Percentiles rank a stretch among this genome's conserved stretches.
phyloP scores from a whole-genome alignment of 176 grass and related monocot species.

The Eleusine indica region DNA sequence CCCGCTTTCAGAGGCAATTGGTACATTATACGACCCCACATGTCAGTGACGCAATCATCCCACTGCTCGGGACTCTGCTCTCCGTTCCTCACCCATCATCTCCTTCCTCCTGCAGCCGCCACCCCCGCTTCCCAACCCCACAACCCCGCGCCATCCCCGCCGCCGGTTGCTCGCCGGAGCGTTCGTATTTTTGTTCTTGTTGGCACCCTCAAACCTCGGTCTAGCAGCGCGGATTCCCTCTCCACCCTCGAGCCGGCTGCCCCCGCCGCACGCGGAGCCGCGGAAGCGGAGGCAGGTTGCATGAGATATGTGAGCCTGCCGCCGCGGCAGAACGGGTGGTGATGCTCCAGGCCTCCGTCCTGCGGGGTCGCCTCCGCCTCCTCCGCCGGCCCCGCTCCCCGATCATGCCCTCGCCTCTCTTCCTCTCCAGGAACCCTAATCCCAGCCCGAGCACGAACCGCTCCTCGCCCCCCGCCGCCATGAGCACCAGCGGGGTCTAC shows the following conservation, averaged over 20 bases:
- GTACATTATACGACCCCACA: constrained; percentile 5
- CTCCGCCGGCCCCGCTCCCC: constrained; percentile 43
- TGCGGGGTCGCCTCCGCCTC: constrained; percentile 55
- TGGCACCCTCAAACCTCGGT: neutral
- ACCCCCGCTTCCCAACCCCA: neutral
- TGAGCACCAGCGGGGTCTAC: constrained; percentile 63
- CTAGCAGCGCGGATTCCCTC: neutral
- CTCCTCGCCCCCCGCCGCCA: constrained; percentile 28
- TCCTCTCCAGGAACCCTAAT: constrained; percentile 62
- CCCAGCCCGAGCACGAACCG: constrained; percentile 2
- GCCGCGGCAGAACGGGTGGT: constrained; percentile 43
- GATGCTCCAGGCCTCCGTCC: constrained; percentile 65
- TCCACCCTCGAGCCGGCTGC: neutral
- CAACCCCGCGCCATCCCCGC: neutral
- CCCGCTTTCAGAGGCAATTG: neutral
- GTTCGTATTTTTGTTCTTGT: neutral
- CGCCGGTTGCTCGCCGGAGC: constrained; percentile 31
- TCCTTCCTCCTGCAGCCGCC: constrained; percentile 28
- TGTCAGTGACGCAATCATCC: constrained; percentile 9
- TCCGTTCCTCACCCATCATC: neutral
- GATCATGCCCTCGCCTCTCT: constrained; percentile 59
- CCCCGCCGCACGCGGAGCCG: neutral
- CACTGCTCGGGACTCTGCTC: constrained; percentile 1
- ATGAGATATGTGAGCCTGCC: constrained; percentile 47
- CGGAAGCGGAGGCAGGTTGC: constrained; percentile 32